phyloP scores from a whole-genome alignment of 495 filamentous ascomycete species.

The Penicillium macrosclerotiorum region DNA sequence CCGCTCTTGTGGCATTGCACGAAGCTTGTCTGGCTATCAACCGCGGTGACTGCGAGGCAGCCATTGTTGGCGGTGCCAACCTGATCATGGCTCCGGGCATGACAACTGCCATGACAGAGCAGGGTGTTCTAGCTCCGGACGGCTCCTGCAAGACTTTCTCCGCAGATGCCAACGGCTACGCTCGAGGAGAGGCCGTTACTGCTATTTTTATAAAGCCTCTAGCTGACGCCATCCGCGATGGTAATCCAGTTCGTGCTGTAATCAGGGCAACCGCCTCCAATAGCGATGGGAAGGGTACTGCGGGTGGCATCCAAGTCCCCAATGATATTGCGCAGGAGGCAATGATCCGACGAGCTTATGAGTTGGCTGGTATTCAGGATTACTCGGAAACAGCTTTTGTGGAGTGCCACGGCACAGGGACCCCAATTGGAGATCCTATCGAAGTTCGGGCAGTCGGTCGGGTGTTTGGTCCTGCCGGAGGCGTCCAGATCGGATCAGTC shows the following conservation, averaged over 20 bases:
- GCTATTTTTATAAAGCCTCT: neutral
- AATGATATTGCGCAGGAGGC: conserved; percentile 20
- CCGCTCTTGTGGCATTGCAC: conserved; percentile 25
- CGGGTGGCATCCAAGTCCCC: conserved; percentile 32
- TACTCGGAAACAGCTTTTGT: conserved; percentile 21
- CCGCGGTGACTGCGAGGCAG: conserved; percentile 26
- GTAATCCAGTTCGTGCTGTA: neutral
- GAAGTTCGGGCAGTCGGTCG: conserved; percentile 45
- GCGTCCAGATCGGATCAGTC: conserved; percentile 31
- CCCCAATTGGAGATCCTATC: conserved; percentile 36
- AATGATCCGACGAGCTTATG: conserved; percentile 2
- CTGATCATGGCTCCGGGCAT: conserved; percentile 37
- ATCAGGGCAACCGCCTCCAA: neutral
- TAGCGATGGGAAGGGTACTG: neutral
- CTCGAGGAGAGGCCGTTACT: neutral
- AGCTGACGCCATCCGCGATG: neutral
- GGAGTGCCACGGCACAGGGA: conserved; percentile 35
- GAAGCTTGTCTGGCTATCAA: conserved; percentile 21
- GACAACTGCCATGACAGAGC: conserved; percentile 30
- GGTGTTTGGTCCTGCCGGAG: conserved; percentile 31
- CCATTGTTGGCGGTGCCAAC: conserved; percentile 48
- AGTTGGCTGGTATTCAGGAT: neutral
- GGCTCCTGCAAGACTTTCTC: conserved; percentile 58
- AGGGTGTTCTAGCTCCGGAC: conserved; percentile 25
- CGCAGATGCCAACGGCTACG: conserved; percentile 13